Percentiles rank a stretch among this genome's conserved stretches.
These are phyloP conservation scores for Hemileccinum rubropunctum DNA, from an alignment of 768 basidiomycete species.

Conservation along the genomic window DNA sequence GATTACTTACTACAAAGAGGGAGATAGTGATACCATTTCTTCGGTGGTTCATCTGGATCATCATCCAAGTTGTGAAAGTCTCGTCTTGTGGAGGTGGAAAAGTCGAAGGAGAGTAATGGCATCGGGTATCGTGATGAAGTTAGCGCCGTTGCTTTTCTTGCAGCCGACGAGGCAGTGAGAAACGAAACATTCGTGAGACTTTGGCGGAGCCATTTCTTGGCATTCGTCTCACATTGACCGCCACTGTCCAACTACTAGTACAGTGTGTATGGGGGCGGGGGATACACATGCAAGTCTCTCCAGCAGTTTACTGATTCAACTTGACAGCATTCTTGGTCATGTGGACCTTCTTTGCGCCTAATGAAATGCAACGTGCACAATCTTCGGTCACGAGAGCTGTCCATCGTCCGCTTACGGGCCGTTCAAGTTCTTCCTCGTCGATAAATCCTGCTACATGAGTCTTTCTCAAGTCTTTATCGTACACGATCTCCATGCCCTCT, in stretches of 20 bases:
- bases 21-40: constrained; percentile 56
- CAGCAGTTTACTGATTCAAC: too few species aligned
- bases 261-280: too few species aligned
- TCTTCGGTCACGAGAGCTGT: too few species aligned
- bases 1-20: constrained; percentile 51
- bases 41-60: constrained; percentile 36
- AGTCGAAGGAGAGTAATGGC: constrained; percentile 32
- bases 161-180: neutral
- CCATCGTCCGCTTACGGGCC: too few species aligned
- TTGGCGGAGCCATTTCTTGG: neutral
- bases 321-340: too few species aligned
- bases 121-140: constrained; percentile 12
- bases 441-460: too few species aligned
- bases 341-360: too few species aligned
- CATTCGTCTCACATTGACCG: neutral
- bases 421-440: too few species aligned
- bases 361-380: too few species aligned
- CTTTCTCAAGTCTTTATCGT: neutral
- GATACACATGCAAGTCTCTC: too few species aligned
- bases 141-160: neutral
- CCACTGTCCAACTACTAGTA: too few species aligned
- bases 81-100: constrained; percentile 13
- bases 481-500: constrained; percentile 10
- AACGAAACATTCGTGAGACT: neutral
- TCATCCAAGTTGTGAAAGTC: constrained; percentile 19